Evolutionary conservation across 345 rosid genomes (phyloP).

Genomic region (Arabis alpina): DNA sequence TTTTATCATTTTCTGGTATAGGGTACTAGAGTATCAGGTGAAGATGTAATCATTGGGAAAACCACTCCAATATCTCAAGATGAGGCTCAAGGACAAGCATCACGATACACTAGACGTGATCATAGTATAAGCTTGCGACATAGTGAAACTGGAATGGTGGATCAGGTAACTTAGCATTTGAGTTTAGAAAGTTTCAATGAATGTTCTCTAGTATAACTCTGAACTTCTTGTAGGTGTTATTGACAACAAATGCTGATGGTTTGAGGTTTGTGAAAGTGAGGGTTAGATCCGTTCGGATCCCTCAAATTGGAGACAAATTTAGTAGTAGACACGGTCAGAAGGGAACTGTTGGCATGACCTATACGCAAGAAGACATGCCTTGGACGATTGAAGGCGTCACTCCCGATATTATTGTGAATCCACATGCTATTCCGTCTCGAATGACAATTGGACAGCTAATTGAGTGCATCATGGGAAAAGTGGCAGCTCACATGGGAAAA

Average conservation of each 20-base stretch:
- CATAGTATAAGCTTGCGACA: conserved; percentile 97
- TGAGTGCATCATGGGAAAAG: conserved; percentile 99
- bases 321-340: conserved; percentile 99
- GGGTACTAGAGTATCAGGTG: conserved; percentile 98
- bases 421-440: conserved; percentile 99
- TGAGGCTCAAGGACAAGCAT: conserved; percentile 83
- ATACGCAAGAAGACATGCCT: conserved; percentile 99
- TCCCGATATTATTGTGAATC: conserved; percentile 93
- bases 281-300: conserved; percentile 93
- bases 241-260: conserved; percentile 98
- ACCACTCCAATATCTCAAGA: conserved; percentile 92
- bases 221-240: conserved; percentile 64
- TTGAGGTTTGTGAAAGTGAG: conserved; percentile 98
- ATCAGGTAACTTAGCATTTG: conserved; percentile 66
- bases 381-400: conserved; percentile 97
- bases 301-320: conserved; percentile 97
- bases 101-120: conserved; percentile 86
- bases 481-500: conserved; percentile 99
- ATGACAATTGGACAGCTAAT: conserved; percentile 99
- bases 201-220: conserved; percentile 8
- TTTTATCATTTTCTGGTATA: conserved; percentile 37
- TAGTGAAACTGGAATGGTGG: conserved; percentile 97
- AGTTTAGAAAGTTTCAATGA: background rate
- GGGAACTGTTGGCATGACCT: conserved; percentile 99
- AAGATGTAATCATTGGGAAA: conserved; percentile 96